phyloP scores from a whole-genome alignment of 768 basidiomycete genomes.

The Mycena vitilis region DNA sequence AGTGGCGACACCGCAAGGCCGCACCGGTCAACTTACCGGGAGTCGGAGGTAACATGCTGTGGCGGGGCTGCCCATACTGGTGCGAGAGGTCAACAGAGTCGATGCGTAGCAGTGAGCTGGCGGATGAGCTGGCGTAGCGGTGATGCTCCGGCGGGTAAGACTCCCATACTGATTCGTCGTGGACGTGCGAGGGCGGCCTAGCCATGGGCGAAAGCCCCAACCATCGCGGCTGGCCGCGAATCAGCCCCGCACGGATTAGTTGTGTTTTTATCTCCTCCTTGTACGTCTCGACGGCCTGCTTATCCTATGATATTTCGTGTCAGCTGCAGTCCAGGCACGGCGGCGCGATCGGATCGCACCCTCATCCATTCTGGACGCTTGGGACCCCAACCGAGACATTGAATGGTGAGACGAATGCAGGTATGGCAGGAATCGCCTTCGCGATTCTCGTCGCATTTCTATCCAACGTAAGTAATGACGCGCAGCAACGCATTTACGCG shows the following conservation, averaged over 20 bases:
- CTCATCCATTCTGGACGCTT: slow-evolving; percentile 91
- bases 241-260: slow-evolving; percentile 79
- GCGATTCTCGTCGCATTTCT: slow-evolving; percentile 93
- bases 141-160: slow-evolving; percentile 43
- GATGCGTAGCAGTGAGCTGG: slow-evolving; percentile 29
- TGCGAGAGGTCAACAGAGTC: slow-evolving; percentile 32
- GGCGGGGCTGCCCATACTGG: slow-evolving; percentile 40
- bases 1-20: slow-evolving; percentile 29
- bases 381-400: slow-evolving; percentile 87
- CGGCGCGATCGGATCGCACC: slow-evolving; percentile 52
- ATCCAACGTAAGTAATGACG: not conserved
- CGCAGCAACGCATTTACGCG: not conserved
- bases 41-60: slow-evolving; percentile 53
- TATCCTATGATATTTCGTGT: slow-evolving; percentile 64
- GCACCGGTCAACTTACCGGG: slow-evolving; percentile 52
- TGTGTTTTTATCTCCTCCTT: slow-evolving; percentile 88
- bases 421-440: slow-evolving; percentile 85
- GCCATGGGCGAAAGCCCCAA: slow-evolving; percentile 53
- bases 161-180: slow-evolving; percentile 35
- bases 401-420: slow-evolving; percentile 82
- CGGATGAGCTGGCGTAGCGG: slow-evolving; percentile 45
- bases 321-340: slow-evolving; percentile 33
- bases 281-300: slow-evolving; percentile 83
- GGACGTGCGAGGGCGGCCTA: slow-evolving; percentile 18
- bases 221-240: slow-evolving; percentile 83